A percentile compares a stretch with the other conserved stretches of the same genome.
These are phyloP conservation scores for Boletus bicolor DNA, from an alignment of 768 basidiomycete genomes.

Conservation along the genomic window DNA sequence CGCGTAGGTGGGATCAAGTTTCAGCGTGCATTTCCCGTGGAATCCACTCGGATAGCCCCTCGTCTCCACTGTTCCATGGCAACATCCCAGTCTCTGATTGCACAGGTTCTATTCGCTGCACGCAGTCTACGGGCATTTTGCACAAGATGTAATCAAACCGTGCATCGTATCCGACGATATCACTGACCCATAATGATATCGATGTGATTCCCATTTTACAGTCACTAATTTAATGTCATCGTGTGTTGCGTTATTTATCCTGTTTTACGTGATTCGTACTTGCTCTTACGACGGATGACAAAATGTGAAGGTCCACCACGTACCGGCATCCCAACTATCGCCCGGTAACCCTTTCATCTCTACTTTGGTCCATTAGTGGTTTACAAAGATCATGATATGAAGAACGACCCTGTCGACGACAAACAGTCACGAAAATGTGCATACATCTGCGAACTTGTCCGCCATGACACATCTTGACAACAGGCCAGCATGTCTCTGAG, in stretches of 20 bases:
- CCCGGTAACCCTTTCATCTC: neutral
- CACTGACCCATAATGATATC: neutral
- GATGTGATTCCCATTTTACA: neutral
- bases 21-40: neutral
- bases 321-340: neutral
- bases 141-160: neutral
- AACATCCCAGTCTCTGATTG: neutral
- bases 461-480: neutral
- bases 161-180: neutral
- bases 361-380: neutral
- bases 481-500: neutral
- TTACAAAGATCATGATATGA: neutral
- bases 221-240: neutral
- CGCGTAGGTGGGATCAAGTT: constrained; percentile 2
- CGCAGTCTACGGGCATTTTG: neutral
- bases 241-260: neutral
- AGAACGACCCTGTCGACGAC: neutral
- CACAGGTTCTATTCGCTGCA: neutral
- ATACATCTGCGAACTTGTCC: neutral
- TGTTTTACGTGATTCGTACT: neutral
- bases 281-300: neutral
- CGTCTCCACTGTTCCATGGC: neutral
- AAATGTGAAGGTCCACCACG: neutral
- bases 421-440: neutral
- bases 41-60: neutral